Evolutionary conservation across 2,329 filamentous ascomycete genomes (phyloP), one percentile per base, ranked within the genome.

Genomic region (Hymenoscyphus salicellus): DNA sequence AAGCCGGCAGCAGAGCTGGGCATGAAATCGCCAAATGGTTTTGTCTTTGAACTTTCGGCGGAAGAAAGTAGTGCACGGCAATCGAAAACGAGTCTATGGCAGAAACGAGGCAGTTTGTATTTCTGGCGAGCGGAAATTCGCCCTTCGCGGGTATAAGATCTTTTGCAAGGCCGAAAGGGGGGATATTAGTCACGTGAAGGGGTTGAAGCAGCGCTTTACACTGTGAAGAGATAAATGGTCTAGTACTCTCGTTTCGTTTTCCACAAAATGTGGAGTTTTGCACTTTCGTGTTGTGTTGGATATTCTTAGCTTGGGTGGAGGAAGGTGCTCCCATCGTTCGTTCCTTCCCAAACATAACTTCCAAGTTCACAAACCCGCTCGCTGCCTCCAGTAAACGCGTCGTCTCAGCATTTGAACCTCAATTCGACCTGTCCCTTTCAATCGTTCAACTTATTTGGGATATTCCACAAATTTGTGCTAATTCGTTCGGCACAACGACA

Each of bases 11-110:
- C 46, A 26, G 58, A 60, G 26, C 17, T 60, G 28, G 58, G 58
- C 41, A 33, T 60, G 58, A 60, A 60, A 60, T 60, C 58, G 10
- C 58, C 58, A 20, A 46, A 36, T 20, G 43, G 43, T 10, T 49
- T 20, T 23, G 43, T 49, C 7, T 49, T 20, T 49, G 43, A 49
- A 23, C 43, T 49, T 11, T 23, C 43, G 8, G 43, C 43, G n/a
- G 43, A 49, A 49, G 43, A 49, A 11, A n/a, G 10, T 20, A 49
- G n/a, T 8, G 43, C n/a, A 10, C 43, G 7, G 23, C n/a, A 23
- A 23, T 49, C 43, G 3, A 49, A 49, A 23, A 11, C n/a, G 8
- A 49, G 43, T 49, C 3, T 23, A 3, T 23, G 20, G 43, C 43
- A 23, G 17, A 49, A 49, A 2, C 43, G 43, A 57, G 55, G 17